These are phyloP conservation scores for Phytophthora europaea DNA, from an alignment of 352 stramenopile species.

Conservation along the genomic window DNA sequence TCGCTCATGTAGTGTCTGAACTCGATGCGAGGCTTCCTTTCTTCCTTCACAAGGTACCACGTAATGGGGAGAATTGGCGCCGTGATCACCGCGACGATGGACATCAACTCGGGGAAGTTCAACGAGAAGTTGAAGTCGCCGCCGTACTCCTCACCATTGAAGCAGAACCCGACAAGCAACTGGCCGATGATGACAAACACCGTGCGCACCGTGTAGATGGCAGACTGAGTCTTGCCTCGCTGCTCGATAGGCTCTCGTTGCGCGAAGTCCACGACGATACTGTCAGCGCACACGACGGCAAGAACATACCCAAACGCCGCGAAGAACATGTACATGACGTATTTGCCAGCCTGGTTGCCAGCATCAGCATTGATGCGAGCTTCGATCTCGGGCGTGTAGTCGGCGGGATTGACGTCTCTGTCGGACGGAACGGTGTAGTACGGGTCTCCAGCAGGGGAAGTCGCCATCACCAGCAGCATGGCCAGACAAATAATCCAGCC, in stretches of 20 bases:
- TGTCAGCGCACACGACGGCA: slow-evolving; percentile 66
- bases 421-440: slow-evolving; percentile 46
- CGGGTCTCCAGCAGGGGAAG: slow-evolving; percentile 28
- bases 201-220: slow-evolving; percentile 46
- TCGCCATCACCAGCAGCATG: slow-evolving; percentile 44
- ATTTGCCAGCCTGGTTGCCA: slow-evolving; percentile 35
- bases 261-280: slow-evolving; percentile 47
- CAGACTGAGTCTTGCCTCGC: slow-evolving; percentile 49
- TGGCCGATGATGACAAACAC: slow-evolving; percentile 40
- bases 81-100: slow-evolving; percentile 38
- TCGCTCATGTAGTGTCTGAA: slow-evolving; percentile 42
- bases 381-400: slow-evolving; percentile 32
- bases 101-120: slow-evolving; percentile 44
- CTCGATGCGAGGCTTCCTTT: slow-evolving; percentile 30
- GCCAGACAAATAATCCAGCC: slow-evolving; percentile 54
- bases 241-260: slow-evolving; percentile 41
- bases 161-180: slow-evolving; percentile 46
- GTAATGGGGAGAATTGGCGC: slow-evolving; percentile 39
- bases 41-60: slow-evolving; percentile 55
- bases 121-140: slow-evolving; percentile 56
- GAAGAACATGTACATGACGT: slow-evolving; percentile 57
- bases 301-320: slow-evolving; percentile 66
- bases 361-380: slow-evolving; percentile 34
- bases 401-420: slow-evolving; percentile 17
- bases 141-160: slow-evolving; percentile 60